Percentiles rank a stretch among this genome's conserved stretches.
Evolutionary conservation across 2,329 filamentous ascomycete genomes (phyloP).

Genomic region (Alternaria arborescens): DNA sequence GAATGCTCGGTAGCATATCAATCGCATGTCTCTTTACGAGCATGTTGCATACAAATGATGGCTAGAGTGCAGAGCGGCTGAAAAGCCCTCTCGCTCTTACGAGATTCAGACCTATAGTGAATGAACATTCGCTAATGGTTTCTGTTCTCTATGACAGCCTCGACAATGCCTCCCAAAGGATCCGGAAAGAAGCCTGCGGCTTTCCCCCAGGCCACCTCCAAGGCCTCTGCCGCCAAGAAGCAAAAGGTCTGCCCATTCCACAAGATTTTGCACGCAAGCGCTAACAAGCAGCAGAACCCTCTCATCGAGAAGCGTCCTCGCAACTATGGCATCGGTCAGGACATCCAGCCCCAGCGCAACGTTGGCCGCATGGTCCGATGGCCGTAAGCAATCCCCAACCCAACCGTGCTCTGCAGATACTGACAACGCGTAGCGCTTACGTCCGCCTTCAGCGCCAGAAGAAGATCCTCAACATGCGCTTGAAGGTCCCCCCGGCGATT

Average conservation of each 20-base stretch:
- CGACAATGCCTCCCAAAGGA: slow-evolving; percentile 75
- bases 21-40: slow-evolving; percentile 43
- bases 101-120: slow-evolving; percentile 57
- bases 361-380: slow-evolving; percentile 84
- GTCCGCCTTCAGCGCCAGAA: slow-evolving; percentile 94
- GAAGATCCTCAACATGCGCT: slow-evolving; percentile 97
- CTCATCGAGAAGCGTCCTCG: slow-evolving; percentile 97
- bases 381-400: slow-evolving; percentile 5
- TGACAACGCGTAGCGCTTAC: slow-evolving; percentile 60
- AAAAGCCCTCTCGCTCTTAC: slow-evolving; percentile 50
- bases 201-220: slow-evolving; percentile 58
- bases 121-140: slow-evolving; percentile 88
- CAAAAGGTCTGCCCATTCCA: slow-evolving; percentile 74
- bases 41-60: slow-evolving; percentile 47
- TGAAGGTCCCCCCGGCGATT: slow-evolving; percentile 98
- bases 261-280: slow-evolving; percentile 16
- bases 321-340: slow-evolving; percentile 99
- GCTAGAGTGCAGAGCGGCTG: slow-evolving; percentile 51
- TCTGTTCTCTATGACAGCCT: slow-evolving; percentile 99
- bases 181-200: slow-evolving; percentile 95
- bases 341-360: slow-evolving; percentile 81
- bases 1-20: slow-evolving; percentile 44
- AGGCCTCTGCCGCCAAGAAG: slow-evolving; percentile 89
- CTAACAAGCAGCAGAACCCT: slow-evolving; percentile 76
- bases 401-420: neutral